These are phyloP conservation scores for Aspergillus phoenicis DNA, from an alignment of 2,329 filamentous ascomycete genomes.

Conservation along the genomic window DNA sequence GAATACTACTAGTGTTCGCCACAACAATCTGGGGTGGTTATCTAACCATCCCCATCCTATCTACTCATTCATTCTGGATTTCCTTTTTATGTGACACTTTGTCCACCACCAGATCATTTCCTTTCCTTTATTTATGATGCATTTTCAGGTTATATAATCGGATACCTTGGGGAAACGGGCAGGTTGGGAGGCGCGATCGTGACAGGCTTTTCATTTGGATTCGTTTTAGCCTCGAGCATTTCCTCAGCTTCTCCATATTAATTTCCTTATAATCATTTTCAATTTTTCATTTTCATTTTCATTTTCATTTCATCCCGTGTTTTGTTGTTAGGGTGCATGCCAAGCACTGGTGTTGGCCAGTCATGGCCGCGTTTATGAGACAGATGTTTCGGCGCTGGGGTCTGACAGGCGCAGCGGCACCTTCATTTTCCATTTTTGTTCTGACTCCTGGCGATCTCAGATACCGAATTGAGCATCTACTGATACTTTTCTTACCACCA, in stretches of 20 bases:
- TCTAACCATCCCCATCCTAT: background rate
- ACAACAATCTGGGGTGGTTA: background rate
- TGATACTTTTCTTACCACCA: background rate
- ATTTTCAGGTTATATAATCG: conserved; percentile 17
- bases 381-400: conserved; percentile 12
- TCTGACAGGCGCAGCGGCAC: conserved; percentile 1
- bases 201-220: conserved; percentile 14
- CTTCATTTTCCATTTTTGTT: conserved; percentile 17
- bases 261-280: conserved; percentile 12
- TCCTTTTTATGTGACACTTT: background rate
- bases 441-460: conserved; percentile 25
- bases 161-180: conserved; percentile 20
- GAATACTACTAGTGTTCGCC: background rate
- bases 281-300: conserved; percentile 3
- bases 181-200: conserved; percentile 20
- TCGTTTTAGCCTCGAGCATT: conserved; percentile 4
- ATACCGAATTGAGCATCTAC: conserved; percentile 6
- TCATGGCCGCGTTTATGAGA: conserved; percentile 17
- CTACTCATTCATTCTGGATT: conserved; percentile 3
- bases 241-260: conserved; percentile 14
- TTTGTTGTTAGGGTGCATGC: background rate
- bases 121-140: conserved; percentile 7
- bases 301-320: conserved; percentile 7
- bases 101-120: too few relatives aligned
- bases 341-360: conserved; percentile 10